A percentile compares a stretch with the other conserved stretches of the same genome.
Evolutionary conservation across 2,329 filamentous ascomycete species (phyloP).

Genomic region (Botrytis cinerea): DNA sequence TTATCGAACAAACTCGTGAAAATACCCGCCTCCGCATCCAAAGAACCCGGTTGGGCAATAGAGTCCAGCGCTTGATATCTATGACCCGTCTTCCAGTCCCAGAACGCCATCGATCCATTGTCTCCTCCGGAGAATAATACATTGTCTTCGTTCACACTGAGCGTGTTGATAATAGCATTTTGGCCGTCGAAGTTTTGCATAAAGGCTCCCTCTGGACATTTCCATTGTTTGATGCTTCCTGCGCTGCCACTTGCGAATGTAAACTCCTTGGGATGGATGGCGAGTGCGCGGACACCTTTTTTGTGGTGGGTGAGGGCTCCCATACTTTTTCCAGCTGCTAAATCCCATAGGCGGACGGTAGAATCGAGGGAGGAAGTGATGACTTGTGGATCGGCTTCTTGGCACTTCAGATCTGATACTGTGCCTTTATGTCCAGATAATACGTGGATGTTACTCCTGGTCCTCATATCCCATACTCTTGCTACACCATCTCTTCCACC

Average conservation of each 20-base stretch:
- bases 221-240: constrained; percentile 98
- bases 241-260: constrained; percentile 94
- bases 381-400: constrained; percentile 95
- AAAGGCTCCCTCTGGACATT: constrained; percentile 94
- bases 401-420: constrained; percentile 84
- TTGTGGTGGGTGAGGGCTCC: constrained; percentile 97
- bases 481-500: constrained; percentile 93
- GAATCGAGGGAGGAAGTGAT: constrained; percentile 91
- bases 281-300: constrained; percentile 85
- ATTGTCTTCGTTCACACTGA: constrained; percentile 92
- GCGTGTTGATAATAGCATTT: constrained; percentile 92
- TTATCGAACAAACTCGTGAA: constrained; percentile 93
- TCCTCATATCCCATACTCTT: constrained; percentile 98
- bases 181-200: constrained; percentile 99
- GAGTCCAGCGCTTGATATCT: constrained; percentile 88
- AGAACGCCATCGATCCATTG: constrained; percentile 95
- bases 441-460: constrained; percentile 92
- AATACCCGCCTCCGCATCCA: constrained; percentile 92
- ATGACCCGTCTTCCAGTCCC: constrained; percentile 98
- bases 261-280: constrained; percentile 87
- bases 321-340: constrained; percentile 95
- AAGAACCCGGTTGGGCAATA: constrained; percentile 86
- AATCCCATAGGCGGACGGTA: constrained; percentile 90
- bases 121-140: constrained; percentile 92
- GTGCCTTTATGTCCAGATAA: constrained; percentile 88